Evolutionary conservation across 2,329 filamentous ascomycete species (phyloP).

Genomic region (Hypocrella siamensis): DNA sequence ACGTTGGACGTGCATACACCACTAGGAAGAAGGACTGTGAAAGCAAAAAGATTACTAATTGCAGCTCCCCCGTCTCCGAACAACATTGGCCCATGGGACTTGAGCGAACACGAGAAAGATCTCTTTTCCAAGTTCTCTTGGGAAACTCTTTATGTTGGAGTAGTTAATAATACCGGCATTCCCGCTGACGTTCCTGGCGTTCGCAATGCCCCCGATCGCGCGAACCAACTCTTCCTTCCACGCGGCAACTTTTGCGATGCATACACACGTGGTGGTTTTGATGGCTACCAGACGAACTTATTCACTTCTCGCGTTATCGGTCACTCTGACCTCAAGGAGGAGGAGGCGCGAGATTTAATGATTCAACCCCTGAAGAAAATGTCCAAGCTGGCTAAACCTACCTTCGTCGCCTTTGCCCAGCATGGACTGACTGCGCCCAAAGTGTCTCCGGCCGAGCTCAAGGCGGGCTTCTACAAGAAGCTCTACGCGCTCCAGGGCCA

Average conservation of each 20-base stretch:
- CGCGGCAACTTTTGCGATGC: conserved; percentile 1
- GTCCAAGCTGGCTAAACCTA: neutral
- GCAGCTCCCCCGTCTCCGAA: conserved; percentile 11
- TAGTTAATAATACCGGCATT: conserved; percentile 9
- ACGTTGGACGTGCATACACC: neutral
- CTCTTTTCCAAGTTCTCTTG: conserved; percentile 12
- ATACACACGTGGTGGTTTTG: neutral
- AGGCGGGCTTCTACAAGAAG: conserved; percentile 1
- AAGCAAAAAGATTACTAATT: conserved; percentile 13
- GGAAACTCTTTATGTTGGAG: conserved; percentile 8
- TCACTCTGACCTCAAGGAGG: neutral
- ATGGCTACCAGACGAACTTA: neutral
- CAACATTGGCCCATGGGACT: conserved; percentile 11
- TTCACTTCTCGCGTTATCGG: conserved; percentile 1
- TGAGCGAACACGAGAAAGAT: conserved; percentile 8
- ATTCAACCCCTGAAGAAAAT: neutral
- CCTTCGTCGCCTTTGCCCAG: neutral
- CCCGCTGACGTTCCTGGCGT: neutral
- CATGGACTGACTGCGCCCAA: neutral
- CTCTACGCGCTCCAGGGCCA: conserved; percentile 1
- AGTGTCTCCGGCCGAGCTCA: neutral
- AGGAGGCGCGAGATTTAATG: neutral
- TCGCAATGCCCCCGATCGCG: neutral
- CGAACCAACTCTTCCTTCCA: neutral
- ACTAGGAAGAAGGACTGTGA: neutral